These are phyloP conservation scores for Stachybotrys chartarum DNA, from an alignment of 2,329 filamentous ascomycete genomes.

Conservation along the genomic window DNA sequence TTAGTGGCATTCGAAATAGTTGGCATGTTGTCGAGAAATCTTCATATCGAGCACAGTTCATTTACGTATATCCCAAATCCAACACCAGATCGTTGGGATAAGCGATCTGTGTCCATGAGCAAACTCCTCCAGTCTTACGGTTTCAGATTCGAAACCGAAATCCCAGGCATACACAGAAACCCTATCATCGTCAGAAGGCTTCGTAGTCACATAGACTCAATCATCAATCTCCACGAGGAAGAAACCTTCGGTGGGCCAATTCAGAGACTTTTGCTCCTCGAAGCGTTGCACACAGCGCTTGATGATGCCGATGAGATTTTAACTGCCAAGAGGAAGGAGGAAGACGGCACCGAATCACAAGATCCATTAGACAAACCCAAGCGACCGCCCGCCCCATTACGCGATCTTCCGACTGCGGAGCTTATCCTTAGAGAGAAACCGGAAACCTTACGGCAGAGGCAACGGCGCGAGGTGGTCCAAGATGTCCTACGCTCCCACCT, in stretches of 20 bases:
- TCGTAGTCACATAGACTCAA: conserved; percentile 14
- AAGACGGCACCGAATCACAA: conserved; percentile 7
- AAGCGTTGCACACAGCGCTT: conserved; percentile 31
- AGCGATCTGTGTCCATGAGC: conserved; percentile 35
- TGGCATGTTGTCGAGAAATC: conserved; percentile 46
- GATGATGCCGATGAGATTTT: conserved; percentile 36
- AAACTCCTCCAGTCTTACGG: conserved; percentile 33
- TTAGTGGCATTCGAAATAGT: conserved; percentile 50
- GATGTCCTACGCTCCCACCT: conserved; percentile 42
- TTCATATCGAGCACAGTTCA: conserved; percentile 40
- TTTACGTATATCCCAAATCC: conserved; percentile 52
- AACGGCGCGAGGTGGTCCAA: conserved; percentile 29
- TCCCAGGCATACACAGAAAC: conserved; percentile 12
- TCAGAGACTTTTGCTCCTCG: conserved; percentile 26
- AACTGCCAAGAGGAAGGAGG: conserved; percentile 16
- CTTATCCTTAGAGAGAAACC: conserved; percentile 1
- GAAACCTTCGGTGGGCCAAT: conserved; percentile 4
- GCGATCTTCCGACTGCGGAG: background rate
- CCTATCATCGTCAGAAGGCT: conserved; percentile 14
- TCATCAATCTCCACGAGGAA: conserved; percentile 15
- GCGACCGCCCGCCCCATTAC: background rate
- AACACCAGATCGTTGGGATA: conserved; percentile 47
- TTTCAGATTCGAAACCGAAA: conserved; percentile 15
- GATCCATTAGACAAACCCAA: background rate
- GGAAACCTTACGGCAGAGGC: conserved; percentile 11